Evolutionary conservation across 805 yeast genomes (phyloP).

Genomic region (Lachancea sp.): DNA sequence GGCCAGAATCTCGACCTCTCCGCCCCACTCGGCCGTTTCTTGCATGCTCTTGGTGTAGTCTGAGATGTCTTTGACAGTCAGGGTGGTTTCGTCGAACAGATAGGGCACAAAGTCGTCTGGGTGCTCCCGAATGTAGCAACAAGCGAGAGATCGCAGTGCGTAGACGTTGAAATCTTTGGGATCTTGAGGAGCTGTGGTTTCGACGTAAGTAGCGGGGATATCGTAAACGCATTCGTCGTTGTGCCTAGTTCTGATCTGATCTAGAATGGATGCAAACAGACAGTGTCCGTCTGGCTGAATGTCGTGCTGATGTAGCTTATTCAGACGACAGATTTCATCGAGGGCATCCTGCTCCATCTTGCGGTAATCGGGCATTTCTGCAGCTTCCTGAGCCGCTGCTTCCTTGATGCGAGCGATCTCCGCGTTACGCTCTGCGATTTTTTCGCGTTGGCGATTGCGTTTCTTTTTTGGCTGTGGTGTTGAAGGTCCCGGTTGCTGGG

Average conservation of each 20-base stretch:
- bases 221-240: slow-evolving; percentile 14
- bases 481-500: slow-evolving; percentile 3
- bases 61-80: slow-evolving; percentile 55
- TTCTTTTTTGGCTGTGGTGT: slow-evolving; percentile 31
- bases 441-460: slow-evolving; percentile 80
- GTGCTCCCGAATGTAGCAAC: slow-evolving; percentile 55
- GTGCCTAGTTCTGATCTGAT: slow-evolving; percentile 61
- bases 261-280: slow-evolving; percentile 76
- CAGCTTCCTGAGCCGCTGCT: slow-evolving; percentile 70
- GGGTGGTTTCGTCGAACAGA: slow-evolving; percentile 70
- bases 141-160: slow-evolving; percentile 61
- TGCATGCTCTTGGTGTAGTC: slow-evolving; percentile 64
- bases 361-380: slow-evolving; percentile 55
- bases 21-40: slow-evolving; percentile 91
- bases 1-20: slow-evolving; percentile 86
- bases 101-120: slow-evolving; percentile 74
- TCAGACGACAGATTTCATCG: slow-evolving; percentile 42
- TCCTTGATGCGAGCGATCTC: slow-evolving; percentile 53
- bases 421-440: slow-evolving; percentile 69
- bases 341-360: slow-evolving; percentile 67
- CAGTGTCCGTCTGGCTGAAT: slow-evolving; percentile 93
- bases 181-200: slow-evolving; percentile 5
- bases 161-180: slow-evolving; percentile 15
- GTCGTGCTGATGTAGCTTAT: slow-evolving; percentile 52
- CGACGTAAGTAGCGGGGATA: slow-evolving; percentile 2